Conservation (phyloP, 2,329 filamentous ascomycete genomes). For the Knufia petricola region DNA sequence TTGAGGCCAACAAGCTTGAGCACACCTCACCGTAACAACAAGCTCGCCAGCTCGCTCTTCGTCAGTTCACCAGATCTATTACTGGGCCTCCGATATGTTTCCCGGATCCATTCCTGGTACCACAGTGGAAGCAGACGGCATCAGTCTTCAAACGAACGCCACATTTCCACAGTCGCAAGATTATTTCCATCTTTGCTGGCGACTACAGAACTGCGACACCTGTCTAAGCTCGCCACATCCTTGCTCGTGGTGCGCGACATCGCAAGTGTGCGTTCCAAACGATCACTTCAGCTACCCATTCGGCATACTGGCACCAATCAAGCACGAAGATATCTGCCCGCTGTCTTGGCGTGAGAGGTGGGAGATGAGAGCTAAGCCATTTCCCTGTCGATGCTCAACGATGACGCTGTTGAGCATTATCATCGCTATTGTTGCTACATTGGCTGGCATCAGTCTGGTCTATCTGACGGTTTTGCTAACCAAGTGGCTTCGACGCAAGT, state of each 20-base stretch:
- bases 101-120: too few relatives aligned
- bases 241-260: conserved; percentile 24
- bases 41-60: too few relatives aligned
- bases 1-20: too few relatives aligned
- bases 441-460: conserved; percentile 54
- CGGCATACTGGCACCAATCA: conserved; percentile 31
- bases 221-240: conserved; percentile 10
- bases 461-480: conserved; percentile 72
- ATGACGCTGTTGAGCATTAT: conserved; percentile 30
- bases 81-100: too few relatives aligned
- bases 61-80: too few relatives aligned
- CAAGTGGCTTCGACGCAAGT: conserved; percentile 13
- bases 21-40: too few relatives aligned
- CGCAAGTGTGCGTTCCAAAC: conserved; percentile 34
- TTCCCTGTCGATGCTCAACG: conserved; percentile 34
- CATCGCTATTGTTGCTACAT: conserved; percentile 28
- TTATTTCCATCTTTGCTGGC: conserved; percentile 22
- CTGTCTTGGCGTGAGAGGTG: conserved; percentile 32
- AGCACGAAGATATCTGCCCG: conserved; percentile 30
- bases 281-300: conserved; percentile 23
- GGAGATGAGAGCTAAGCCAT: conserved; percentile 32
- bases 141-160: too few relatives aligned
- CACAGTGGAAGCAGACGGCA: too few relatives aligned
- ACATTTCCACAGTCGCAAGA: too few relatives aligned
- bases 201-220: conserved; percentile 12